Percentiles rank a stretch among this genome's conserved stretches.
phyloP scores from a whole-genome alignment of 129 eudicot species.

The Helianthus annuus region HanXRQr2.0-SUNRISE NC_035446.2:159578711-159579210 shows the following conservation, averaged over 20 bases:
- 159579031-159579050: conserved; percentile 17
- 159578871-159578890: conserved; percentile 21
- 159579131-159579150: conserved; percentile 18
- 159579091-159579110: conserved; percentile 14
- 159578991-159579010: neutral
- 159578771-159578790: conserved; percentile 95
- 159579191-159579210: conserved; percentile 23
- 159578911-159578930: conserved; percentile 6
- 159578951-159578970: neutral
- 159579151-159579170: conserved; percentile 5
- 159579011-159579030: conserved; percentile 22
- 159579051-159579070: conserved; percentile 33
- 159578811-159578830: conserved; percentile 96
- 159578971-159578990: neutral
- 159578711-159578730: conserved; percentile 95
- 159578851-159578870: conserved; percentile 65
- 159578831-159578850: conserved; percentile 94
- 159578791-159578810: conserved; percentile 89
- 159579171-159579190: conserved; percentile 6
- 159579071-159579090: conserved; percentile 28
- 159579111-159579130: conserved; percentile 21
- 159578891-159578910: conserved; percentile 1
- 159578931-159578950: neutral
- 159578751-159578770: conserved; percentile 82
- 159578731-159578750: conserved; percentile 76